These are phyloP conservation scores for Suillus decipiens DNA, from an alignment of 768 basidiomycete genomes.

Conservation along the genomic window DNA sequence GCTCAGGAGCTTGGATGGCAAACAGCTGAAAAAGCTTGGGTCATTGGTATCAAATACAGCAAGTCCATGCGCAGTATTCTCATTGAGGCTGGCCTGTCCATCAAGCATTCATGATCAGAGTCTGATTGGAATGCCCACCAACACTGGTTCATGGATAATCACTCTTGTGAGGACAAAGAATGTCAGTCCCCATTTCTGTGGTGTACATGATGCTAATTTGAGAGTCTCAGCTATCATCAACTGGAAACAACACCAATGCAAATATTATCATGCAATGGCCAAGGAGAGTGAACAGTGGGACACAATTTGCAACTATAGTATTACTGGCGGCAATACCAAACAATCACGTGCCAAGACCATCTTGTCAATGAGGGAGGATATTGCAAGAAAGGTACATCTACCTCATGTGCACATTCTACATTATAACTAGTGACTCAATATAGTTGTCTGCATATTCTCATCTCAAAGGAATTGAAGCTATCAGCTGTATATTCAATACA, in stretches of 20 bases:
- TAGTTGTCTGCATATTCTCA: background rate
- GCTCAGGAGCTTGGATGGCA: background rate
- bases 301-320: background rate
- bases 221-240: background rate
- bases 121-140: constrained; percentile 1
- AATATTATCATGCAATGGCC: background rate
- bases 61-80: background rate
- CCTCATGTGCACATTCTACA: background rate
- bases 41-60: background rate
- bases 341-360: background rate
- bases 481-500: too few relatives aligned
- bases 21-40: background rate
- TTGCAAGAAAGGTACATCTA: constrained; percentile 3
- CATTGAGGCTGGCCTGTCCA: constrained; percentile 1
- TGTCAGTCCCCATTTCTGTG: background rate
- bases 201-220: background rate
- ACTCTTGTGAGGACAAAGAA: background rate
- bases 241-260: background rate
- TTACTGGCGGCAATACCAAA: background rate
- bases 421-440: background rate
- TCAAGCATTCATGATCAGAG: constrained; percentile 2
- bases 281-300: background rate
- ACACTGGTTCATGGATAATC: background rate
- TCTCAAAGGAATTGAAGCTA: too few relatives aligned
- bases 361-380: constrained; percentile 1